Evolutionary conservation across 495 filamentous ascomycete genomes (phyloP), one percentile per base, ranked within the genome.

Genomic region (Penicillium simplicissimum): DNA sequence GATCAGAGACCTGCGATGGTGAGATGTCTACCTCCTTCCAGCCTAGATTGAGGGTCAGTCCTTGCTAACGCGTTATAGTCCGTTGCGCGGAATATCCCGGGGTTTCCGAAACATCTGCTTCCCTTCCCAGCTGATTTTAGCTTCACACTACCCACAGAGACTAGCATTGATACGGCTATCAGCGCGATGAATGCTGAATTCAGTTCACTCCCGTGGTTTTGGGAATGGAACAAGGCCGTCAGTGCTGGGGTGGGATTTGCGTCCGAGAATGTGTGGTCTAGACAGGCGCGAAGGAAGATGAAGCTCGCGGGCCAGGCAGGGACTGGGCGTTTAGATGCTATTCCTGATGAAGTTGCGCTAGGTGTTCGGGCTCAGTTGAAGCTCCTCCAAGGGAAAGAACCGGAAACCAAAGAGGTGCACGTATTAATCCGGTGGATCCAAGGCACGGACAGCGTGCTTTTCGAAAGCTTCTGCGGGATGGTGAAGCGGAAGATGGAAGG

Each of bases 391-490:
- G 11, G 69, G 66, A 15, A 62, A 62, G 25, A 60, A 58, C 31
- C 51, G 0, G 59, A 73, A 13, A 60, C 60, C 4, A 62, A 74
- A 11, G 63, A 68, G 9, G 71, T 72, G 4, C 58, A 65, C 17
- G 76, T 90, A 8, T 58, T 76, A 8, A 69, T 95, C 3, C 79
- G 87, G 35, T 97, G 94, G 94, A 71, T 90, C 9, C 87, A 88
- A 63, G 94, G 94, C 7, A 77, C 74, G 8, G 91, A 98, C 56
- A 75, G 81, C 5, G 84, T 87, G 7, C 62, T 97, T 4, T 97
- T 96, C 73, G 92, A 96, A 75, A 96, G 93, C 68, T 90, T 98
- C 61, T 89, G 87, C 58, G 93, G 91, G 0, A 90, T 93, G 82
- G 53, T 96, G 55, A 86, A 86, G 65, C 71, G 84, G 57, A 81